Evolutionary conservation across 257 asterid genomes (phyloP).

Genomic region (Oldenlandia corymbosa): DNA sequence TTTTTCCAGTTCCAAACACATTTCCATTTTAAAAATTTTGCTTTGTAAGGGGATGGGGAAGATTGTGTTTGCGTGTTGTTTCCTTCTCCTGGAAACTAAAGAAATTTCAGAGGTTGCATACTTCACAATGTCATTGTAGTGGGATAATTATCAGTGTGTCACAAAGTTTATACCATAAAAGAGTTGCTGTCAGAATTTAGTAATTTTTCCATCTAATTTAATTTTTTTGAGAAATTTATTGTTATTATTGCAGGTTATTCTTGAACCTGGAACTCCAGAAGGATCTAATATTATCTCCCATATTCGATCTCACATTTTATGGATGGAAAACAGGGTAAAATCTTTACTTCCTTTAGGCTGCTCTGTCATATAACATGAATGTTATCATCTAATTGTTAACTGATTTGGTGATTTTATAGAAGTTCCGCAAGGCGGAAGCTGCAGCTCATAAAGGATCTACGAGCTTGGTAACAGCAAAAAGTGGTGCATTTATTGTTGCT

Average conservation of each 20-base stretch:
- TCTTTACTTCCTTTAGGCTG: constrained; percentile 13
- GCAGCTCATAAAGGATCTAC: constrained; percentile 40
- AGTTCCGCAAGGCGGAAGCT: constrained; percentile 53
- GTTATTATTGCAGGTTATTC: constrained; percentile 65
- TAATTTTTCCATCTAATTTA: background rate
- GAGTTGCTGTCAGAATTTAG: background rate
- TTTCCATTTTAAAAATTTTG: too few species aligned
- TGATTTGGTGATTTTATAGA: constrained; percentile 36
- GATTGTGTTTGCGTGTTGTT: background rate
- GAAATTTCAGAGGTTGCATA: background rate
- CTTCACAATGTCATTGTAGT: background rate
- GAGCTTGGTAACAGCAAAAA: constrained; percentile 50
- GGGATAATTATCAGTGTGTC: background rate
- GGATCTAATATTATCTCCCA: constrained; percentile 92
- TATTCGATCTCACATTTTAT: constrained; percentile 86
- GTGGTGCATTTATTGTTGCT: constrained; percentile 87
- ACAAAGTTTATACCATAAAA: background rate
- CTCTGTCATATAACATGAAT: background rate
- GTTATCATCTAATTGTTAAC: background rate
- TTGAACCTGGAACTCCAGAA: constrained; percentile 97
- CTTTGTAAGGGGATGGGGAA: background rate
- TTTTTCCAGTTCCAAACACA: too few species aligned
- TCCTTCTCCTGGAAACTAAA: background rate
- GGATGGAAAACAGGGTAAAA: constrained; percentile 94
- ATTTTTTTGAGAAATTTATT: constrained; percentile 5